A percentile compares a stretch with the other conserved stretches of the same genome.
Conservation (phyloP, 495 filamentous ascomycete species). For the Podospora pseudopauciseta region DNA sequence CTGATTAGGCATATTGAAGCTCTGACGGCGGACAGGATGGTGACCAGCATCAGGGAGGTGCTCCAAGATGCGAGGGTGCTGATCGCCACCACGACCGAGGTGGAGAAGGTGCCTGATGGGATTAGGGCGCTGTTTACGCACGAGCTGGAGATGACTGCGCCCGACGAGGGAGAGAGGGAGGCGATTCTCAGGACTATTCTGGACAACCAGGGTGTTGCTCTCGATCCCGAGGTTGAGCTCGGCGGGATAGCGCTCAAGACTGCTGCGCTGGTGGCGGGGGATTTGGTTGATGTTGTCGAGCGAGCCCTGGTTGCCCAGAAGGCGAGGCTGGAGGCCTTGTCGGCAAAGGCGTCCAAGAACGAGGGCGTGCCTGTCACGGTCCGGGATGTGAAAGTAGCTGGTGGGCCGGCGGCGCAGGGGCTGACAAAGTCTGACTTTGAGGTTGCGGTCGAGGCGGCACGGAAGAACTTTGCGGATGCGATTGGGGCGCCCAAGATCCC, state of each 20-base stretch:
- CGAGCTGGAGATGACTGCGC: constrained; percentile 88
- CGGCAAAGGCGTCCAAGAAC: constrained; percentile 34
- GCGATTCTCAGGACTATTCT: constrained; percentile 77
- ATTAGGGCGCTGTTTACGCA: constrained; percentile 90
- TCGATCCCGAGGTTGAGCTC: constrained; percentile 79
- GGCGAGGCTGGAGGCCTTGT: constrained; percentile 68
- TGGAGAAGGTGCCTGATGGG: constrained; percentile 88
- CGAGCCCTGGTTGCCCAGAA: constrained; percentile 73
- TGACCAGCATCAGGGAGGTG: constrained; percentile 75
- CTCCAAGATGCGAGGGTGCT: constrained; percentile 69
- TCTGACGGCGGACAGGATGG: constrained; percentile 84
- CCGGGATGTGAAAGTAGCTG: constrained; percentile 83
- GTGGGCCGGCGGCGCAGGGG: constrained; percentile 71
- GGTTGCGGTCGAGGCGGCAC: constrained; percentile 82
- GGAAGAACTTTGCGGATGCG: constrained; percentile 95
- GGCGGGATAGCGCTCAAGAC: constrained; percentile 86
- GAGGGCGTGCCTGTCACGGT: constrained; percentile 50
- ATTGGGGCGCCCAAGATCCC: constrained; percentile 98
- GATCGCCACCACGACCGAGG: constrained; percentile 88
- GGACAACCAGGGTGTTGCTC: constrained; percentile 63
- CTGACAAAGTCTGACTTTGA: constrained; percentile 89
- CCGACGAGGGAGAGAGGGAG: constrained; percentile 89
- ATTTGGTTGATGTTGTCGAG: constrained; percentile 91
- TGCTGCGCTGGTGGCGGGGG: constrained; percentile 89
- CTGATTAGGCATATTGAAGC: constrained; percentile 86